These are phyloP conservation scores for Sporothrix phasma DNA, from an alignment of 2,329 filamentous ascomycete species.

Conservation along the genomic window DNA sequence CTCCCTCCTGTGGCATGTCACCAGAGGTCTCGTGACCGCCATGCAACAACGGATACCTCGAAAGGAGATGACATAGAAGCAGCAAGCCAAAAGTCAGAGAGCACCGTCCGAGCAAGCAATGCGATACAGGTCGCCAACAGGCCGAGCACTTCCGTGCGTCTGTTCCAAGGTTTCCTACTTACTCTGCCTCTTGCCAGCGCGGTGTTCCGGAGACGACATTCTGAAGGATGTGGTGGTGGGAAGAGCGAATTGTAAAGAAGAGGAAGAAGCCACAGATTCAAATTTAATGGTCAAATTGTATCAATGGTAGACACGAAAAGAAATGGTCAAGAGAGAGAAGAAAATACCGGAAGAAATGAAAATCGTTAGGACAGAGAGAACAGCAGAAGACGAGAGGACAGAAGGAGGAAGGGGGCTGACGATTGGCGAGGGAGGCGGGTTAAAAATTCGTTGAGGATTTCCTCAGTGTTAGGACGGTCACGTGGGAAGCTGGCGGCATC, in stretches of 20 bases:
- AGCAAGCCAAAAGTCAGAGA: background rate
- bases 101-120: background rate
- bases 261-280: too few species aligned
- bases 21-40: background rate
- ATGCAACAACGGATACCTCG: background rate
- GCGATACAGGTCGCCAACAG: background rate
- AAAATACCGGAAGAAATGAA: background rate
- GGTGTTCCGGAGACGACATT: constrained; percentile 20
- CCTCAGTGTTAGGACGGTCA: background rate
- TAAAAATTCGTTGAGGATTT: constrained; percentile 1
- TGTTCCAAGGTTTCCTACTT: constrained; percentile 18
- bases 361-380: background rate
- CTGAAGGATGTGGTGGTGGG: background rate
- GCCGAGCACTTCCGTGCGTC: background rate
- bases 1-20: background rate
- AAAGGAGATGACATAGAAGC: background rate
- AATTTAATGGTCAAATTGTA: background rate
- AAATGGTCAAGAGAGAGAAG: too few species aligned
- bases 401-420: background rate
- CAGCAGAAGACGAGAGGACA: background rate
- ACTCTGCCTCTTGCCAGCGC: constrained; percentile 26
- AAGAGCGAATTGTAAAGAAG: too few species aligned
- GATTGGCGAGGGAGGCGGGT: background rate
- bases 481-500: background rate
- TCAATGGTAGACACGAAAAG: background rate